Conservation (phyloP, 2,329 filamentous ascomycete species). For the Ascochyta pisi region DNA sequence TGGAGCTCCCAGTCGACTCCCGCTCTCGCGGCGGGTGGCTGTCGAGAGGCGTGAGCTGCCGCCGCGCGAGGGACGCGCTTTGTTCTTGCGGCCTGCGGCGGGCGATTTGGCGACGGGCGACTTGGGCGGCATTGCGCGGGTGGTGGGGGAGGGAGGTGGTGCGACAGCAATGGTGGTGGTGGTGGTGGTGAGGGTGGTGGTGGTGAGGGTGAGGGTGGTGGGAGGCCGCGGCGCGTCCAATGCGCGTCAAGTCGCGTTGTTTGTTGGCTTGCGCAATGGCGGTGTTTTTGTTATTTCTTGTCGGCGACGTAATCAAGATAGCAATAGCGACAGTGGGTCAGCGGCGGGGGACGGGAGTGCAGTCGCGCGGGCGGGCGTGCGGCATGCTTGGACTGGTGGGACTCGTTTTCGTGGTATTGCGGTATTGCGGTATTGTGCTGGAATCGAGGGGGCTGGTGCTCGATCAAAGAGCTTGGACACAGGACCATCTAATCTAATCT, state of each 20-base stretch:
- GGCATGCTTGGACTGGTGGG: slow-evolving; percentile 10
- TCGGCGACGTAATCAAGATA: background rate
- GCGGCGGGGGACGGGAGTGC: slow-evolving; percentile 1
- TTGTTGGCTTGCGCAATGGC: background rate
- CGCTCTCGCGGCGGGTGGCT: slow-evolving; percentile 24
- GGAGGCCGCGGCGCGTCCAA: slow-evolving; percentile 20
- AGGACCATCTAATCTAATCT: background rate
- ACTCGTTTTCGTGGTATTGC: slow-evolving; percentile 5
- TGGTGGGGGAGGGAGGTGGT: background rate
- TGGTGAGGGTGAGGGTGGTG: background rate
- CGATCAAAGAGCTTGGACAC: background rate
- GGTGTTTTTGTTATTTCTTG: no score
- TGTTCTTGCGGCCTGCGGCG: slow-evolving; percentile 34
- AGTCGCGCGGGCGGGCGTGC: slow-evolving; percentile 18
- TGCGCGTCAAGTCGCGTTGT: slow-evolving; percentile 14
- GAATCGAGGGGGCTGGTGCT: slow-evolving; percentile 35
- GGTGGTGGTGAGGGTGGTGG: no score
- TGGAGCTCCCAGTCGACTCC: slow-evolving; percentile 38
- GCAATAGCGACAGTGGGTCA: background rate
- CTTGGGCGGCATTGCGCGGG: slow-evolving; percentile 6
- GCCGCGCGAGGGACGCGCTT: slow-evolving; percentile 41
- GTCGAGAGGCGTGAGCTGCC: slow-evolving; percentile 21
- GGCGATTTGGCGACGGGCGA: slow-evolving; percentile 5
- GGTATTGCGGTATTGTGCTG: slow-evolving; percentile 9
- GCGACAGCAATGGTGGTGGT: background rate